Conservation (phyloP, 352 stramenopile species). For the Globisporangium apiculatum region DNA sequence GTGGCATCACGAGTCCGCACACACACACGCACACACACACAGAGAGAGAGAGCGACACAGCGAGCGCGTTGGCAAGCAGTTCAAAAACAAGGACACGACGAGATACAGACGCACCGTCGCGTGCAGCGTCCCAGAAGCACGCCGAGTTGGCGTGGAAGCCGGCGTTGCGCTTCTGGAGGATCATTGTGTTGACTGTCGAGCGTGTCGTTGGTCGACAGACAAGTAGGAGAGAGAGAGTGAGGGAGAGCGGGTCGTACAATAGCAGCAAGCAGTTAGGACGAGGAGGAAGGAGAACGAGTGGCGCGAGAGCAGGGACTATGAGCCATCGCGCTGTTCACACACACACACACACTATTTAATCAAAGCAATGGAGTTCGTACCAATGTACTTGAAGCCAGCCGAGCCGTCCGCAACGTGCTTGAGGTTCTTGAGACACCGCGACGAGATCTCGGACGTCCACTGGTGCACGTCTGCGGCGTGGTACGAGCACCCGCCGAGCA, state of each 20-base stretch:
- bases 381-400: slow-evolving; percentile 87
- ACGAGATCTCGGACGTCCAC: slow-evolving; percentile 76
- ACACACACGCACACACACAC: not conserved
- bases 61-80: not conserved
- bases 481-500: slow-evolving; percentile 60
- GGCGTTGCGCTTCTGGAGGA: slow-evolving; percentile 87
- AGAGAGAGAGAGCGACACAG: slow-evolving; percentile 3
- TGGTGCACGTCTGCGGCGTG: slow-evolving; percentile 75
- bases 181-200: slow-evolving; percentile 70
- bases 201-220: not conserved
- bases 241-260: not conserved
- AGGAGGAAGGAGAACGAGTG: not conserved
- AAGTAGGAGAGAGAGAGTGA: not conserved
- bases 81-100: not conserved
- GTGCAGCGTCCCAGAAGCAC: slow-evolving; percentile 83
- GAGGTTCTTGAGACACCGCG: slow-evolving; percentile 75
- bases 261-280: not conserved
- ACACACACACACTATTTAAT: slow-evolving; percentile 7
- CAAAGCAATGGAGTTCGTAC: slow-evolving; percentile 17
- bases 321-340: not conserved
- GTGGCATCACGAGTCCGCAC: slow-evolving; percentile 17
- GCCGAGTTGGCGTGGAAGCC: slow-evolving; percentile 84
- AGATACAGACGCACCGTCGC: slow-evolving; percentile 48
- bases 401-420: slow-evolving; percentile 79
- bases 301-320: not conserved